Evolutionary conservation across 495 filamentous ascomycete genomes (phyloP), one percentile per base, ranked within the genome.

Genomic region (Friedmanniomyces simplex): DNA sequence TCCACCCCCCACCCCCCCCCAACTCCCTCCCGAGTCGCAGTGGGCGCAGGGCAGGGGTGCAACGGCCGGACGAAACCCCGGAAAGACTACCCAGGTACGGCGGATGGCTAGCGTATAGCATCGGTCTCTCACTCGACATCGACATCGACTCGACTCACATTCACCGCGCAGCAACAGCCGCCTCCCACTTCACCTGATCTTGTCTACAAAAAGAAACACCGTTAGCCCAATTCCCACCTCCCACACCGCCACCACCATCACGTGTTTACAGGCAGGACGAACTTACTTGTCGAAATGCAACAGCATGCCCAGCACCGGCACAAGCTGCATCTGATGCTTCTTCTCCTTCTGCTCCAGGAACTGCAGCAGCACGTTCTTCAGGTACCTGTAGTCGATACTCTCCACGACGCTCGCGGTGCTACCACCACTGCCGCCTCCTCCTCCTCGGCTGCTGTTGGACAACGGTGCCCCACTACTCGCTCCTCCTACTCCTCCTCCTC

Each of bases 301-400:
- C 64, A 97, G 72, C 82, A 88, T 91, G 48, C 87, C 89, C 49
- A 98, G 69, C 13, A 96, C 90, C 14, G 91, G 93, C 24, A 98
- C 85, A 51, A 98, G 76, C 76, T 96, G 90, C 67, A 84, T 81
- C 69, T 95, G 86, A 58, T 89, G 80, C 68, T 82, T 89, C 73
- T 91, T 95, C 65, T 98, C 93, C 73, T 83, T 88, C 68, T 93
- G 87, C 75, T 96, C 90, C 67, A 98, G 69, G 64, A 98, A 96
- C 70, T 96, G 91, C 43, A 97, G 72, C 24, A 98, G 77, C 37
- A 98, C 89, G 32, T 94, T 96, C 76, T 97, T 97, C 57, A 98
- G 69, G 68, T 98, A 98, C 65, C 89, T 82, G 59, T 84, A 85
- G 69, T 98, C 87, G 52, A 84, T 77, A 43, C 71, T 61, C 1